phyloP scores from a whole-genome alignment of 495 filamentous ascomycete genomes.

The Talaromyces adpressus region DNA sequence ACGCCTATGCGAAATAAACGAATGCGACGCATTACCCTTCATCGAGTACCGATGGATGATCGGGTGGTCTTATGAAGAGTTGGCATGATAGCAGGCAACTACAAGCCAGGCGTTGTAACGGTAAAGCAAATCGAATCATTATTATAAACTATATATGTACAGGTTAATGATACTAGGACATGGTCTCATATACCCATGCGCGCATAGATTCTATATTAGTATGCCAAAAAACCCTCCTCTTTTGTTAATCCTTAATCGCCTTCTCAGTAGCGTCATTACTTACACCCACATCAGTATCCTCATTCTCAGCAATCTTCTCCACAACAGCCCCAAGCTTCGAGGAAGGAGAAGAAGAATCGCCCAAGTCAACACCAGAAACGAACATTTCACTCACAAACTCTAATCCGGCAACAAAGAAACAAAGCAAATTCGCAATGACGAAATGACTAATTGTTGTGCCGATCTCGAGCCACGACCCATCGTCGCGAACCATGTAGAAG shows the following conservation, averaged over 20 bases:
- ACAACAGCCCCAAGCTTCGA: not conserved
- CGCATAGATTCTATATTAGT: not conserved
- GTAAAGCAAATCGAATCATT: not conserved
- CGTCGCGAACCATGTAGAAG: conserved; percentile 94
- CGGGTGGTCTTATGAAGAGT: no score
- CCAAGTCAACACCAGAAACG: conserved; percentile 73
- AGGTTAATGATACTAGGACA: not conserved
- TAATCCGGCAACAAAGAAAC: conserved; percentile 83
- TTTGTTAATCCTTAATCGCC: not conserved
- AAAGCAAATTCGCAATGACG: conserved; percentile 79
- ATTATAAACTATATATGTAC: not conserved
- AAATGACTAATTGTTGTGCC: conserved; percentile 95
- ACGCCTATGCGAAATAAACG: no score
- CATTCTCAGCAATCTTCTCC: not conserved
- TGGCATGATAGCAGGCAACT: no score
- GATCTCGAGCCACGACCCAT: conserved; percentile 96
- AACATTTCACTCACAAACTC: conserved; percentile 83
- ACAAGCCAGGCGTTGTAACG: no score
- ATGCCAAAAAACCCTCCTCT: not conserved
- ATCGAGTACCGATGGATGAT: no score
- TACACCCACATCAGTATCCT: not conserved
- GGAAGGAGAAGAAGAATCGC: conserved; percentile 15
- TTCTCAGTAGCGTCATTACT: not conserved
- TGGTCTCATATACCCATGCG: not conserved
- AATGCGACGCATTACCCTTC: no score